Evolutionary conservation across 805 yeast species (phyloP), one percentile per base, ranked within the genome.

Genomic region (Cyberlindnera meyerae): DNA sequence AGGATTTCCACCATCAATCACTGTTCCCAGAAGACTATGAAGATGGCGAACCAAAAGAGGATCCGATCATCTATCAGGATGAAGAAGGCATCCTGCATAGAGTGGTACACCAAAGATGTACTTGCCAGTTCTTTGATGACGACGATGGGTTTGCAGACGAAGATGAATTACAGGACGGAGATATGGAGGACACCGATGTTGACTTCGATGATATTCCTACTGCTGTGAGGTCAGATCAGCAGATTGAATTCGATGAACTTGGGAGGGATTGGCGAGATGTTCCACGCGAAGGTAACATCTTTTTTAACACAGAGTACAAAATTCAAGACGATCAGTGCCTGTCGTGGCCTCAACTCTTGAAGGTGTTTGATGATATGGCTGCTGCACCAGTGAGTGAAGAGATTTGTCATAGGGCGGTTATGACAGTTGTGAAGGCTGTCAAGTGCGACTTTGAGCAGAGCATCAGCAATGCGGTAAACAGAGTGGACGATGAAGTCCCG

Each of bases 181-280:
- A 18, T 12, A 14, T 13, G 8, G 44, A 32, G 8, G 36, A 22
- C 12, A 50, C 43, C 4, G 47, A 45, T 20, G 46, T 29, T 8
- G 43, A 37, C n/a, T 33, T 39, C 34, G 34, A 36, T 11, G 33
- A 28, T 6, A 45, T 47, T 4, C 58, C 62, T 11, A 43, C 52
- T 4, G 69, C 71, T 1, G 57, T 62, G 1, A 51, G 73, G 43
- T 54, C 67, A 4, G 52, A 60, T 1, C 51, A 48, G 16, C 34
- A 34, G 6, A 59, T 73, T 26, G 77, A 73, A 33, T 71, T 75
- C 53, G 85, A 78, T 52, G 70, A 73, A 18, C 54, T 65, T 31
- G 86, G 85, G 0, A 63, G 74, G 24, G 88, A 82, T 58, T 79
- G 88, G 85, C 61, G 87, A 48, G 88, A 80, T 55, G 65, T 79